Conservation (phyloP, 768 basidiomycete species). For the Agaricus subrufescens region DNA sequence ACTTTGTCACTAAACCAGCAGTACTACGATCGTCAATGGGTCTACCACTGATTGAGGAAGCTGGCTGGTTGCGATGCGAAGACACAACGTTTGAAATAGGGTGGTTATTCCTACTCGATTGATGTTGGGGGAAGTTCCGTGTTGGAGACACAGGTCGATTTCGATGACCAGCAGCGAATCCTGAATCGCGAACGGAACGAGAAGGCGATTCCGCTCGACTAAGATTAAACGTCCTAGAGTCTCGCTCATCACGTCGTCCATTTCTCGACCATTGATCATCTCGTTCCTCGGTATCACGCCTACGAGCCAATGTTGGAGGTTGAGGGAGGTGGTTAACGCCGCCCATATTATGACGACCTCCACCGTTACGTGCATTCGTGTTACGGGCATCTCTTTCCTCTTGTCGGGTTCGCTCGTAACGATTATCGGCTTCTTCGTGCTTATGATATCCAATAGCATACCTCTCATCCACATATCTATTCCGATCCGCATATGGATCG, state of each 20-base stretch:
- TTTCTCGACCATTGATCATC: not conserved
- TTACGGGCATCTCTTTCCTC: conserved; percentile 7
- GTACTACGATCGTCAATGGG: not conserved
- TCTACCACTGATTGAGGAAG: not conserved
- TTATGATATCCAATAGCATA: not conserved
- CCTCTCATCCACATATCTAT: conserved; percentile 13
- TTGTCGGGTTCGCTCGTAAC: conserved; percentile 17
- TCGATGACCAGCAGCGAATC: not conserved
- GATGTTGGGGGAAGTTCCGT: not conserved
- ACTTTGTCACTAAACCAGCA: conserved; percentile 2
- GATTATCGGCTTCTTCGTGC: conserved; percentile 15
- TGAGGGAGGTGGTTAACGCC: conserved; percentile 16
- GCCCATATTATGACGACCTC: not conserved
- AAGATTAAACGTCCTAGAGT: not conserved
- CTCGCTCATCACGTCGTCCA: not conserved
- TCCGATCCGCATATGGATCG: conserved; percentile 13
- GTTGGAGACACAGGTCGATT: conserved; percentile 5
- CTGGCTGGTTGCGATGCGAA: conserved; percentile 2
- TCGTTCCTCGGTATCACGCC: not conserved
- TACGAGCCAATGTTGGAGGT: conserved; percentile 19
- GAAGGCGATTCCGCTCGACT: conserved; percentile 1
- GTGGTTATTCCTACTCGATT: not conserved
- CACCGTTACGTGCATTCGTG: not conserved
- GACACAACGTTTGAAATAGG: not conserved
- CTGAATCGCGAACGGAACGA: conserved; percentile 1